phyloP scores from a whole-genome alignment of 768 basidiomycete species.

The Coprinopsis sp. region DNA sequence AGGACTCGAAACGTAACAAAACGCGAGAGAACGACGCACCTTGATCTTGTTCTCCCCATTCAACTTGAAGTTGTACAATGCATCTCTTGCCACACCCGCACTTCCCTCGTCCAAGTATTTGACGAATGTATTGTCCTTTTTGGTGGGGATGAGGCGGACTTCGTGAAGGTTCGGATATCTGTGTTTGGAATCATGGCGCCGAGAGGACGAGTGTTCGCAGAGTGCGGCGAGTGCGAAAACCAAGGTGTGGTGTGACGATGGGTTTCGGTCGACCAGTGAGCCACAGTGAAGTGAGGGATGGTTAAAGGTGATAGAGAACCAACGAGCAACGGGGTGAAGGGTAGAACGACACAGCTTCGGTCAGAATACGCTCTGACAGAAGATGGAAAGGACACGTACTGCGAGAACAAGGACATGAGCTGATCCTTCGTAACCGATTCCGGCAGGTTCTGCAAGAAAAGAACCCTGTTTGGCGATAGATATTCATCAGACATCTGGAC shows the following conservation, averaged over 20 bases:
- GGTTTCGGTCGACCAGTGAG: too few species aligned
- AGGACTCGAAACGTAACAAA: too few species aligned
- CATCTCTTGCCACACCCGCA: conserved; percentile 89
- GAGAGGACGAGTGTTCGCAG: too few species aligned
- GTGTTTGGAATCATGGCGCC: too few species aligned
- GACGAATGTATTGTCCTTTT: conserved; percentile 97
- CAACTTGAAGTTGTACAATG: conserved; percentile 94
- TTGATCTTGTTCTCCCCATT: conserved; percentile 99
- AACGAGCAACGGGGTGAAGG: conserved; percentile 1
- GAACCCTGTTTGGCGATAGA: conserved; percentile 97
- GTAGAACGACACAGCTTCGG: not conserved
- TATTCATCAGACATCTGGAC: conserved; percentile 99
- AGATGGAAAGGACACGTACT: conserved; percentile 46
- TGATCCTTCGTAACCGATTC: conserved; percentile 91
- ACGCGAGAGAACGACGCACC: conserved; percentile 47
- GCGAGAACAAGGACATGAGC: conserved; percentile 85
- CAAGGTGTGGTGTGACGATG: too few species aligned
- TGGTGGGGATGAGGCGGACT: conserved; percentile 97
- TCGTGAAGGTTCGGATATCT: conserved; percentile 96
- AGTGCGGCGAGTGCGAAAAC: too few species aligned
- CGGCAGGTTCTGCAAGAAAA: conserved; percentile 96
- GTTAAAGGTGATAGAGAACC: not conserved
- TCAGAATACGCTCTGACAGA: not conserved
- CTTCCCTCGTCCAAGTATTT: conserved; percentile 93
- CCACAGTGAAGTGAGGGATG: too few species aligned